Conservation (phyloP, 164 flowering plant genomes). For the Tetrastigma voinierianum region DNA sequence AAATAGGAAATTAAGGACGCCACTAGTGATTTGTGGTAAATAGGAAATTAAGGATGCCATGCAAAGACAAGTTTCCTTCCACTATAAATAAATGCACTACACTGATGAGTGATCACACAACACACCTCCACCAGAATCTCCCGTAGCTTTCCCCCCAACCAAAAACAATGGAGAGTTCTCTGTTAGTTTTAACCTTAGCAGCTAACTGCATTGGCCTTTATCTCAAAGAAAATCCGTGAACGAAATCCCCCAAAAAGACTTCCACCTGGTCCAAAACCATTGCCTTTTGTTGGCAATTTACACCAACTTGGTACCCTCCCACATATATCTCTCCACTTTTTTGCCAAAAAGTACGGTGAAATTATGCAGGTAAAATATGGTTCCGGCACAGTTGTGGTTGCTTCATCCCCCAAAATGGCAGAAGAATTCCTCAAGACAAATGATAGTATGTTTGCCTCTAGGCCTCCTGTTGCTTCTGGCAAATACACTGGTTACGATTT, state of each 20-base stretch:
- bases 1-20: too few species aligned
- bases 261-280: constrained; percentile 33
- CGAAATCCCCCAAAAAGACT: constrained; percentile 1
- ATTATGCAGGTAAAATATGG: constrained; percentile 26
- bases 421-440: constrained; percentile 14
- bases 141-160: too few species aligned
- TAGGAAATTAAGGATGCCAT: too few species aligned
- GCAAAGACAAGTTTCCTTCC: too few species aligned
- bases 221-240: too few species aligned
- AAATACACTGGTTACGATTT: constrained; percentile 27
- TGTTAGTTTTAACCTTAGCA: too few species aligned
- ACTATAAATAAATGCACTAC: too few species aligned
- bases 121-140: too few species aligned
- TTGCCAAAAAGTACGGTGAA: constrained; percentile 24
- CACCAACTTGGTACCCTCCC: constrained; percentile 30
- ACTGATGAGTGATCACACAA: too few species aligned
- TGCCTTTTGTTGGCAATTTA: constrained; percentile 33
- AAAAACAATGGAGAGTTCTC: too few species aligned
- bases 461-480: constrained; percentile 25
- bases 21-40: too few species aligned
- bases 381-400: constrained; percentile 18
- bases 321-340: constrained; percentile 22
- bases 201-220: too few species aligned
- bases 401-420: constrained; percentile 21
- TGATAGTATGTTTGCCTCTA: constrained; percentile 17